Percentiles rank a stretch among this genome's conserved stretches.
Evolutionary conservation across 2,329 filamentous ascomycete species (phyloP).

Genomic region (Pyrenochaeta sp.): DNA sequence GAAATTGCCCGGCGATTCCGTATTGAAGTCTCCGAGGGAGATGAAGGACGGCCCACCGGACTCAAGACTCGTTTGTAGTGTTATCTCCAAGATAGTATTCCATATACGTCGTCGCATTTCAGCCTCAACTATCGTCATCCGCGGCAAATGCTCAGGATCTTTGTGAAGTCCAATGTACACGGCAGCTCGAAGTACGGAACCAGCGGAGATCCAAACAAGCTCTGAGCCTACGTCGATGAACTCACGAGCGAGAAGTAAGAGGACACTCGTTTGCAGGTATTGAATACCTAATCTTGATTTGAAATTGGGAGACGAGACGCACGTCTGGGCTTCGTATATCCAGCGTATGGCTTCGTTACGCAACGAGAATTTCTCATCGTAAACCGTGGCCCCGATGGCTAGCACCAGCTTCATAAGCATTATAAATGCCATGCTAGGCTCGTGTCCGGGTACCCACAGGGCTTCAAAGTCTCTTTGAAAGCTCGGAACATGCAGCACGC

Average conservation of each 20-base stretch:
- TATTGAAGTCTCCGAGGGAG: conserved; percentile 48
- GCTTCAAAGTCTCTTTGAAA: conserved; percentile 61
- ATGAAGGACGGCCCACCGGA: conserved; percentile 49
- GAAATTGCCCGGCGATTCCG: conserved; percentile 49
- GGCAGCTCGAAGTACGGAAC: conserved; percentile 49
- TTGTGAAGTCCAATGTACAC: conserved; percentile 54
- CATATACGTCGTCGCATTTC: conserved; percentile 45
- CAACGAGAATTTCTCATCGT: conserved; percentile 62
- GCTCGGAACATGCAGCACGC: conserved; percentile 62
- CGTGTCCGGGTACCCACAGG: conserved; percentile 53
- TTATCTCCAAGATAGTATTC: conserved; percentile 50
- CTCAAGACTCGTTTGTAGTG: conserved; percentile 48
- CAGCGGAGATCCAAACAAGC: conserved; percentile 50
- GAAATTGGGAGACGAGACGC: conserved; percentile 62
- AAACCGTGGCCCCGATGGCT: conserved; percentile 63
- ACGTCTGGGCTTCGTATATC: conserved; percentile 66
- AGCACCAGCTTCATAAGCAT: conserved; percentile 67
- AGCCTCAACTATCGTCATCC: conserved; percentile 25
- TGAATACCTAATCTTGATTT: conserved; percentile 62
- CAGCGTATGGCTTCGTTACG: conserved; percentile 62
- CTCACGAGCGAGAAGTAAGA: conserved; percentile 52
- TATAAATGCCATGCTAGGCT: conserved; percentile 57
- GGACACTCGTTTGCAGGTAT: conserved; percentile 58
- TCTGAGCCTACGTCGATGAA: conserved; percentile 45
- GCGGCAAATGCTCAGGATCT: conserved; percentile 47